Conservation (phyloP, 768 basidiomycete species). For the Collybia sp. region DNA sequence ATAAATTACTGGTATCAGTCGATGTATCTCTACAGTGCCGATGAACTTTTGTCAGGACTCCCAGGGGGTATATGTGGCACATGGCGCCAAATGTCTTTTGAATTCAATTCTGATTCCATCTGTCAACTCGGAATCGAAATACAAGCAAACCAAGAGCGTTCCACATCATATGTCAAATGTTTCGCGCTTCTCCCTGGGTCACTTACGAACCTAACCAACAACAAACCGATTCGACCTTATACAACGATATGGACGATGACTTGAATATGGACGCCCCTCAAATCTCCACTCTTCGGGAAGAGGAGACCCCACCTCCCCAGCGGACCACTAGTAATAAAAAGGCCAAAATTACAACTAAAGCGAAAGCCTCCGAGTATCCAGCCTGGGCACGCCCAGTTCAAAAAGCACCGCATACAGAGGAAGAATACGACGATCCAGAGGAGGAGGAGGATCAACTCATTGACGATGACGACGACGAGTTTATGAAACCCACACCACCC, state of each 20-base stretch:
- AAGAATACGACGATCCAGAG: slow-evolving; percentile 60
- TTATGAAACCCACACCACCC: slow-evolving; percentile 25
- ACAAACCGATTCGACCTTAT: slow-evolving; percentile 8
- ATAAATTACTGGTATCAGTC: slow-evolving; percentile 5
- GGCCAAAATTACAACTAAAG: slow-evolving; percentile 8
- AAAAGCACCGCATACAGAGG: slow-evolving; percentile 31
- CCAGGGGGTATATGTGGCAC: too few species aligned
- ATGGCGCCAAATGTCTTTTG: not conserved
- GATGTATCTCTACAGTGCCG: too few species aligned
- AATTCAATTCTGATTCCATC: not conserved
- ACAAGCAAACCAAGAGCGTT: slow-evolving; percentile 29
- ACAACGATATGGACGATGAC: slow-evolving; percentile 37
- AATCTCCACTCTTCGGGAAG: slow-evolving; percentile 74
- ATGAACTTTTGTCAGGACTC: too few species aligned
- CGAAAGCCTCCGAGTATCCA: slow-evolving; percentile 3
- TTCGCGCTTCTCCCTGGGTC: slow-evolving; percentile 63
- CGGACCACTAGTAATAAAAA: slow-evolving; percentile 23
- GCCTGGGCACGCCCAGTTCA: slow-evolving; percentile 14
- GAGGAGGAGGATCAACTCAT: slow-evolving; percentile 79
- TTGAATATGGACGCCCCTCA: slow-evolving; percentile 76
- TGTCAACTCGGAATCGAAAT: slow-evolving; percentile 20
- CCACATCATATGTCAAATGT: slow-evolving; percentile 32
- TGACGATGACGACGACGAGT: slow-evolving; percentile 53
- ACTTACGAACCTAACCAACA: slow-evolving; percentile 40
- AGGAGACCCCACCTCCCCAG: slow-evolving; percentile 62